A percentile compares a stretch with the other conserved stretches of the same genome.
phyloP scores from a whole-genome alignment of 257 asterid genomes.

The Solanum lycopersicoides region DNA sequence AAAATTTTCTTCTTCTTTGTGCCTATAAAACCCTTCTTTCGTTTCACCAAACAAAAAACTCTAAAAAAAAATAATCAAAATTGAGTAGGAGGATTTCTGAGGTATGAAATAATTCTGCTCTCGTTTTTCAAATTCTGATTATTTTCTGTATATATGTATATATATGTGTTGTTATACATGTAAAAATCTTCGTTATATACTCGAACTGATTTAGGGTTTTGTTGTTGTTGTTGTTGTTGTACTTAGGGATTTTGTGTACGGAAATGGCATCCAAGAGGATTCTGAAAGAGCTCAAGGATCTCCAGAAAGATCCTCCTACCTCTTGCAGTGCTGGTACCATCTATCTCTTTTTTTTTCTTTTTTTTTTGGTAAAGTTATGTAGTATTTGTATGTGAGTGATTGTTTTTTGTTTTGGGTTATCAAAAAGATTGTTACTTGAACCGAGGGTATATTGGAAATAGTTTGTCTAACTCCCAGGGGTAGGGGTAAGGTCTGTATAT shows the following conservation, averaged over 20 bases:
- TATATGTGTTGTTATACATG: background rate
- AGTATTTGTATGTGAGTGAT: background rate
- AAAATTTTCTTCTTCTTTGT: background rate
- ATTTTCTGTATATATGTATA: background rate
- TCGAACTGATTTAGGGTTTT: conserved; percentile 7
- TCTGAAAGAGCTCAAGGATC: conserved; percentile 30
- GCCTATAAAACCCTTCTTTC: background rate
- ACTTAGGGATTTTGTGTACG: background rate
- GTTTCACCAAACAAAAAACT: background rate
- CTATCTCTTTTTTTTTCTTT: background rate
- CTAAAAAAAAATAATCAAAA: background rate
- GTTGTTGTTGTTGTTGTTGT: conserved; percentile 3
- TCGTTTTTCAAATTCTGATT: no score
- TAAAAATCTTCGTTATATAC: background rate
- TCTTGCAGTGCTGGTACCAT: conserved; percentile 26
- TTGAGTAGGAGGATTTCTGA: conserved; percentile 3
- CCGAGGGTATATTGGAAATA: background rate
- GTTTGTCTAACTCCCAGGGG: background rate
- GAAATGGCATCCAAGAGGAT: conserved; percentile 26
- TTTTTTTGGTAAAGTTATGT: background rate
- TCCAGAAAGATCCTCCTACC: conserved; percentile 31
- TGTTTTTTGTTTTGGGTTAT: background rate
- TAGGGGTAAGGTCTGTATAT: background rate
- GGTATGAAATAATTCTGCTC: background rate
- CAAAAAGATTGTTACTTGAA: background rate